Percentiles rank a stretch among this genome's conserved stretches.
Conservation (phyloP, 805 yeast species). For the Barnettozyma botsteinii region DNA sequence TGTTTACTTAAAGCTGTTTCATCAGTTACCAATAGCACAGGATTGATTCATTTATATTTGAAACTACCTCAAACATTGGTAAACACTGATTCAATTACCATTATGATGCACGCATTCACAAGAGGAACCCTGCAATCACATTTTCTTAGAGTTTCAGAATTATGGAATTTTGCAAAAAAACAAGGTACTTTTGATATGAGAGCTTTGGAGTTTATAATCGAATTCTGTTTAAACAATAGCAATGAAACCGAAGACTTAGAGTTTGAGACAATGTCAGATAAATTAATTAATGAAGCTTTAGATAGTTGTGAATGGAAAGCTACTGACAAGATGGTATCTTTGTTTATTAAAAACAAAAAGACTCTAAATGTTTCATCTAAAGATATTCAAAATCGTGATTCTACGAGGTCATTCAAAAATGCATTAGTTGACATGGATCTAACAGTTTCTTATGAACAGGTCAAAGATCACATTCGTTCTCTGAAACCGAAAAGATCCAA, state of each 20-base stretch:
- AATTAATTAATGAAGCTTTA: not conserved
- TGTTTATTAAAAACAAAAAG: too few species aligned
- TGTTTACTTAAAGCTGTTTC: conserved; percentile 11
- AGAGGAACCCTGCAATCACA: conserved; percentile 12
- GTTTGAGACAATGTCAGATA: not conserved
- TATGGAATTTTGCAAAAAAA: conserved; percentile 8
- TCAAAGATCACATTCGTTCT: too few species aligned
- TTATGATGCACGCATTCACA: conserved; percentile 14
- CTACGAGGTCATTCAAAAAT: too few species aligned
- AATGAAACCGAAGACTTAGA: not conserved
- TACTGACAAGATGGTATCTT: not conserved
- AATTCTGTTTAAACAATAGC: not conserved
- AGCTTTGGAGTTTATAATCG: conserved; percentile 3
- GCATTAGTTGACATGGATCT: too few species aligned
- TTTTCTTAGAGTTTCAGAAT: conserved; percentile 8
- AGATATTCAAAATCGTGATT: not conserved
- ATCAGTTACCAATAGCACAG: conserved; percentile 14
- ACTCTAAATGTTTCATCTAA: not conserved
- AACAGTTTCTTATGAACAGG: too few species aligned
- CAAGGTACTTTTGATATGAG: not conserved
- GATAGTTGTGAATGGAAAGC: not conserved
- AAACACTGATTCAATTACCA: conserved; percentile 7
- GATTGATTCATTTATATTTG: conserved; percentile 15
- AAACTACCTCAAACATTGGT: conserved; percentile 3
- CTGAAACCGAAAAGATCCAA: not conserved